A percentile compares a stretch with the other conserved stretches of the same genome.
phyloP scores from a whole-genome alignment of 2,329 filamentous ascomycete species.

The Madurella fahalii region DNA sequence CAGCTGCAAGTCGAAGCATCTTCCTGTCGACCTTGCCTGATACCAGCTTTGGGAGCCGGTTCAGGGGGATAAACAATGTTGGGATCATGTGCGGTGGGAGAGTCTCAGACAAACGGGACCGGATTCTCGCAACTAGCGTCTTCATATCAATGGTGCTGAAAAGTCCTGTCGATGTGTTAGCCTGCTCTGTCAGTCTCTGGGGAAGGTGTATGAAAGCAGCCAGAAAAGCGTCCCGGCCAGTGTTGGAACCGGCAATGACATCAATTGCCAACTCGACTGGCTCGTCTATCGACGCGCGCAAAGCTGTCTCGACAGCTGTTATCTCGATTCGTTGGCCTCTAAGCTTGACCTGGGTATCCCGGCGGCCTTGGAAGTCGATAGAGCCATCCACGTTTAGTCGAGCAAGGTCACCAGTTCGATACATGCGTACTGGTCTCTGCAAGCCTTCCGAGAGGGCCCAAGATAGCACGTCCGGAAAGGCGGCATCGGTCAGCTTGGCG shows the following conservation, averaged over 20 bases:
- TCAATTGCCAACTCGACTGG: constrained; percentile 7
- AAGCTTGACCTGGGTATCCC: constrained; percentile 51
- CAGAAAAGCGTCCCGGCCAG: constrained; percentile 7
- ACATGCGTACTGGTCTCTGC: constrained; percentile 25
- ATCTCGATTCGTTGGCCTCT: constrained; percentile 49
- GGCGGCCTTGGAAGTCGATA: constrained; percentile 41
- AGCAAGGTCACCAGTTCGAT: constrained; percentile 41
- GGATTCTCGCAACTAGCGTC: constrained; percentile 29
- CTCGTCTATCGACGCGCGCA: constrained; percentile 1
- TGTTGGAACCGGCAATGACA: neutral
- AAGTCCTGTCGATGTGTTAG: constrained; percentile 4
- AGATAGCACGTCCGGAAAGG: constrained; percentile 35
- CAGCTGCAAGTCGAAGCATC: constrained; percentile 42
- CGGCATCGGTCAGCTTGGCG: constrained; percentile 37
- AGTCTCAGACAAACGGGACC: constrained; percentile 31
- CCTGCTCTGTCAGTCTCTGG: neutral
- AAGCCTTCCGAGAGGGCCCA: neutral
- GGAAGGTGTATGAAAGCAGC: constrained; percentile 10
- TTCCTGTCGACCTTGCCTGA: constrained; percentile 49
- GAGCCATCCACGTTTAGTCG: constrained; percentile 31
- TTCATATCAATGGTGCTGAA: constrained; percentile 4
- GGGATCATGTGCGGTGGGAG: constrained; percentile 46
- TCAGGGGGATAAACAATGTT: constrained; percentile 42
- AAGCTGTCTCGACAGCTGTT: constrained; percentile 15
- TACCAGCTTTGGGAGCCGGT: constrained; percentile 41